Percentiles rank a stretch among this genome's conserved stretches.
Evolutionary conservation across 805 yeast genomes (phyloP).

Genomic region (Jamesozyma lodderae): DNA sequence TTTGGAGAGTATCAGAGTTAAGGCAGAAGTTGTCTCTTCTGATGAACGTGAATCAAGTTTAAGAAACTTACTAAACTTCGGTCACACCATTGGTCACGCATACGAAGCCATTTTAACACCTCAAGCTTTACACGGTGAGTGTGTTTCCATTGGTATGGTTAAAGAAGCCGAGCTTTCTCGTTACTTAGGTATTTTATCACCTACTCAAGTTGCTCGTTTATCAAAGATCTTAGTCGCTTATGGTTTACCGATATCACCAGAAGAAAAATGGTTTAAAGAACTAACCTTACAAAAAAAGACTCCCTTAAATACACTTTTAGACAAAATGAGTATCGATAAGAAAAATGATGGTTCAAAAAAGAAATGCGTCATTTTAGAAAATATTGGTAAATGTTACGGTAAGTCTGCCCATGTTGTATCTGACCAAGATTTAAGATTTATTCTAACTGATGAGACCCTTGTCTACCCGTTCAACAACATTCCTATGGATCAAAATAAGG

Average conservation of each 20-base stretch:
- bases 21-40: constrained; percentile 85
- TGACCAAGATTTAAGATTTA: constrained; percentile 71
- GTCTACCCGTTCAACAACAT: constrained; percentile 48
- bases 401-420: constrained; percentile 75
- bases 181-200: constrained; percentile 76
- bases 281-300: constrained; percentile 62
- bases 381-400: constrained; percentile 85
- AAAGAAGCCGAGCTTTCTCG: constrained; percentile 94
- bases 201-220: constrained; percentile 89
- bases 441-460: constrained; percentile 70
- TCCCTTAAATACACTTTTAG: constrained; percentile 64
- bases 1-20: constrained; percentile 75
- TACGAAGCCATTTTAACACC: constrained; percentile 97
- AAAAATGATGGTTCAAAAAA: constrained; percentile 91
- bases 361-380: constrained; percentile 72
- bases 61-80: constrained; percentile 86
- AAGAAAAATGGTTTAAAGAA: constrained; percentile 62
- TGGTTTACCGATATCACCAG: constrained; percentile 71
- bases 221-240: constrained; percentile 76
- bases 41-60: constrained; percentile 95
- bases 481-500: constrained; percentile 19
- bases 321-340: constrained; percentile 92
- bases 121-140: constrained; percentile 93
- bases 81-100: constrained; percentile 97
- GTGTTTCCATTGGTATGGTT: constrained; percentile 96